Percentiles rank a stretch among this genome's conserved stretches.
Evolutionary conservation across 176 grass and related monocot genomes (phyloP).

Genomic region (Cymbopogon citratus): DNA sequence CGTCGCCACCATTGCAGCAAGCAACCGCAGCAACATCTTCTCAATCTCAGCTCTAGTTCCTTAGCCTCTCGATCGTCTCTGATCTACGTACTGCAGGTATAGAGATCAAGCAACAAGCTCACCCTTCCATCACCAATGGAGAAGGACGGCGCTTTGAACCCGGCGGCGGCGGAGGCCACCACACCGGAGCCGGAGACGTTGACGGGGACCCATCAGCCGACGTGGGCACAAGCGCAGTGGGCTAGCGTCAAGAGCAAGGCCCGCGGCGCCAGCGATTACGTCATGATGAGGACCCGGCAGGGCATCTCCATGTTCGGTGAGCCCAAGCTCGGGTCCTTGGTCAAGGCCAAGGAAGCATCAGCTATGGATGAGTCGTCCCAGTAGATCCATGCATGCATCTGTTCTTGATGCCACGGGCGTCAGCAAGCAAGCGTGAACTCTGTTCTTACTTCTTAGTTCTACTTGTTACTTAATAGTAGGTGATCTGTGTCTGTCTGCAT

Average conservation of each 20-base stretch:
- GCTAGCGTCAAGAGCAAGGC: slow-evolving; percentile 13
- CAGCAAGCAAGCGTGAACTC: neutral
- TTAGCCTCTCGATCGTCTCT: neutral
- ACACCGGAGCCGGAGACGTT: neutral
- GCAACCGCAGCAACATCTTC: no score
- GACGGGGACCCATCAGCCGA: neutral
- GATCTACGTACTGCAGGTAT: neutral
- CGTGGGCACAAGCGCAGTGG: slow-evolving; percentile 22
- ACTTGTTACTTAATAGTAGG: neutral
- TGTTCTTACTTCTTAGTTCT: neutral
- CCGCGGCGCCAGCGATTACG: neutral
- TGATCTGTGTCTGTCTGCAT: neutral
- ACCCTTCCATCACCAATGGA: neutral
- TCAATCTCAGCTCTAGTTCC: neutral
- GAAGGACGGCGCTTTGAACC: neutral
- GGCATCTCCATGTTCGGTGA: neutral
- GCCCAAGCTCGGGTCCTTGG: neutral
- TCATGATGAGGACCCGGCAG: neutral
- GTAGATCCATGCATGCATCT: neutral
- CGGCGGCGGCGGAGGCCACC: neutral
- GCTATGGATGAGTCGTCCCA: neutral
- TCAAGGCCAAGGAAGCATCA: neutral
- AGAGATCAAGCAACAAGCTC: neutral
- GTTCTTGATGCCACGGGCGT: neutral
- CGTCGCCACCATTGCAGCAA: neutral